A percentile compares a stretch with the other conserved stretches of the same genome.
phyloP scores from a whole-genome alignment of 495 filamentous ascomycete species.

The Collariella sp. region DNA sequence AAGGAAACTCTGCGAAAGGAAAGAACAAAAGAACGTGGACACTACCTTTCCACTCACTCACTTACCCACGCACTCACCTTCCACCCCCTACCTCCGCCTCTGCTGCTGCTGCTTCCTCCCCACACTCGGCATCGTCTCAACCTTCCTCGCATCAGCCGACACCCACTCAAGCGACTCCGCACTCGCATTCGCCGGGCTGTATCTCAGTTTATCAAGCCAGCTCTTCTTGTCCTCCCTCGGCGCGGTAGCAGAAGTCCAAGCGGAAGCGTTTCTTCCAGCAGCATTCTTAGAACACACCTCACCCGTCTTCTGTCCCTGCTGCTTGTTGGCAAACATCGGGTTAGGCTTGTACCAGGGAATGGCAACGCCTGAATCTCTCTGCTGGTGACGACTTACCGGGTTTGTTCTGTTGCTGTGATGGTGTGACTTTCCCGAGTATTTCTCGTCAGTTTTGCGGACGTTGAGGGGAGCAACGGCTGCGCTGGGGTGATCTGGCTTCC shows the following conservation, averaged over 20 bases:
- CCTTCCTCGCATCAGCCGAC: not conserved
- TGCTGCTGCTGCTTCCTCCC: not conserved
- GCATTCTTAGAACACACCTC: too few relatives aligned
- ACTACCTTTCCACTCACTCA: not conserved
- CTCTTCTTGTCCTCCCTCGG: not conserved
- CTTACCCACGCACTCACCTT: not conserved
- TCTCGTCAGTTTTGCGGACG: not conserved
- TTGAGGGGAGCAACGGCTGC: not conserved
- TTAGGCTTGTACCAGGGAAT: not conserved
- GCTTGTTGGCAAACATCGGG: slow-evolving; percentile 2
- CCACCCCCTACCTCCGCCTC: too few relatives aligned
- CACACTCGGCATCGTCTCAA: not conserved
- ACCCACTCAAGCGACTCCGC: not conserved
- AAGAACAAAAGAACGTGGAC: not conserved
- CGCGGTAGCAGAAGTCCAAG: not conserved
- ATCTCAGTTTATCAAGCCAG: not conserved
- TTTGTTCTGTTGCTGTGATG: too few relatives aligned
- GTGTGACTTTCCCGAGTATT: not conserved
- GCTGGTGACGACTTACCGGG: too few relatives aligned
- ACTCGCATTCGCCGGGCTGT: not conserved
- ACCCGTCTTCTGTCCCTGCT: too few relatives aligned
- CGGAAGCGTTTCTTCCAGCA: too few relatives aligned
- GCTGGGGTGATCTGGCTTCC: not conserved
- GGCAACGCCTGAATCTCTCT: not conserved
- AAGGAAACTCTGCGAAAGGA: not conserved